Evolutionary conservation across 2,329 filamentous ascomycete genomes (phyloP).

Genomic region (Drechmeria coniospora): DNA sequence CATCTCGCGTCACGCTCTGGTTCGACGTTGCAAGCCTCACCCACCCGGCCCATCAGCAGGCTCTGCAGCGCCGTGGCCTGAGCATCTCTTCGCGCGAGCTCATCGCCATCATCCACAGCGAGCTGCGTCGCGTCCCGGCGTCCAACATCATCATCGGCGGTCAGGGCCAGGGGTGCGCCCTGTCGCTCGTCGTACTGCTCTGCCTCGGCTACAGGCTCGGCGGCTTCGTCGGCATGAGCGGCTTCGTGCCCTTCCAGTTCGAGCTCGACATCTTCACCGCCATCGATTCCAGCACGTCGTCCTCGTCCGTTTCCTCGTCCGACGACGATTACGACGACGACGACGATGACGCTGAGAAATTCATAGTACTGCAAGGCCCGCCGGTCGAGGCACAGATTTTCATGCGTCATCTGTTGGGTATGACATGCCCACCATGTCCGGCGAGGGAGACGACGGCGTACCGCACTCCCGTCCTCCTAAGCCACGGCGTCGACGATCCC

Average conservation of each 20-base stretch:
- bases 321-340: conserved; percentile 10
- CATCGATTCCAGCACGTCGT: conserved; percentile 1
- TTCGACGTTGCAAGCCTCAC: conserved; percentile 29
- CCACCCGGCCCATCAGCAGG: conserved; percentile 22
- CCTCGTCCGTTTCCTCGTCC: conserved; percentile 6
- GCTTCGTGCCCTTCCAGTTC: conserved; percentile 24
- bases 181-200: conserved; percentile 25
- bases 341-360: conserved; percentile 1
- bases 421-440: conserved; percentile 9
- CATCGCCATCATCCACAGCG: conserved; percentile 16
- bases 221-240: conserved; percentile 31
- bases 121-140: conserved; percentile 13
- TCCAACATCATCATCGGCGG: conserved; percentile 32
- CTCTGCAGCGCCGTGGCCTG: conserved; percentile 29
- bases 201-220: conserved; percentile 20
- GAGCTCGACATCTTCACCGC: conserved; percentile 16
- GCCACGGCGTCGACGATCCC: conserved; percentile 23
- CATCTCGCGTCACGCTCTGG: conserved; percentile 31
- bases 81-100: conserved; percentile 22
- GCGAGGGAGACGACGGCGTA: conserved; percentile 3
- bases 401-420: conserved; percentile 14
- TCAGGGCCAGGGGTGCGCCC: conserved; percentile 37
- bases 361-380: conserved; percentile 1
- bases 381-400: conserved; percentile 13
- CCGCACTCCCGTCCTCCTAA: conserved; percentile 25